Evolutionary conservation across 164 flowering plant genomes (phyloP), one percentile per base, ranked within the genome.

Genomic region (Tetracentron sinense): DNA sequence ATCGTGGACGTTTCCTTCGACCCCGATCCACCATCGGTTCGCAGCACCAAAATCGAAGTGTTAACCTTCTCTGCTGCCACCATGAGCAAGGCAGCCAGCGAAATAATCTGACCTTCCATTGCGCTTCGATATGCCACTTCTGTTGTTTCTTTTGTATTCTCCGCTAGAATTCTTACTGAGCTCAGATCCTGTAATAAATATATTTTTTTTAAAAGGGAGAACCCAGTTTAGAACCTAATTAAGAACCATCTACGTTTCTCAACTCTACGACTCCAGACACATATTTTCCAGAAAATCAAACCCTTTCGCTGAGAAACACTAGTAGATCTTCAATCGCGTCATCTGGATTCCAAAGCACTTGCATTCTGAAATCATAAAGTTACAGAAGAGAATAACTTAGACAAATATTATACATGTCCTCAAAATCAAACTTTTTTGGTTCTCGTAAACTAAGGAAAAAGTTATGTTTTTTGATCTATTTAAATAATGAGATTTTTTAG

Each of bases 91-190:
- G 77, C 77, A 5, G 82, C 81, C 47, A 84, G 63, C 0, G 71
- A 53, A 1, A 71, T 75, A 1, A 75, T 72, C 20, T 59, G 63
- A 3, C 86, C 85, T 50, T 73, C 77, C 46, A 71, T 71, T 42
- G 82, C 85, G 6, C 28, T 44, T 16, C 56, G 49, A 46, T 77
- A 69, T 1, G 83, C 85, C 51, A 84, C 80, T 30, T 79, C 77
- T 1, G 62, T 63, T 7, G 76, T 26, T 11, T 71, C 81, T 52
- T 70, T 82, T 6, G 85, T 81, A 29, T 75, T 81, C 74, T 79
- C 82, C 1, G 67, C 57, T 11, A 84, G 72, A 8, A 77, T 71
- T 53, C 55, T 71, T 10, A 84, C 71, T 4, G 77, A 64, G 0
- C 71, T 75, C 62, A 84, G 66, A 59, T 82, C 85, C 89, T 84